These are phyloP conservation scores for Metschnikowia reukaufii DNA, from an alignment of 805 yeast species.

Conservation along the genomic window DNA sequence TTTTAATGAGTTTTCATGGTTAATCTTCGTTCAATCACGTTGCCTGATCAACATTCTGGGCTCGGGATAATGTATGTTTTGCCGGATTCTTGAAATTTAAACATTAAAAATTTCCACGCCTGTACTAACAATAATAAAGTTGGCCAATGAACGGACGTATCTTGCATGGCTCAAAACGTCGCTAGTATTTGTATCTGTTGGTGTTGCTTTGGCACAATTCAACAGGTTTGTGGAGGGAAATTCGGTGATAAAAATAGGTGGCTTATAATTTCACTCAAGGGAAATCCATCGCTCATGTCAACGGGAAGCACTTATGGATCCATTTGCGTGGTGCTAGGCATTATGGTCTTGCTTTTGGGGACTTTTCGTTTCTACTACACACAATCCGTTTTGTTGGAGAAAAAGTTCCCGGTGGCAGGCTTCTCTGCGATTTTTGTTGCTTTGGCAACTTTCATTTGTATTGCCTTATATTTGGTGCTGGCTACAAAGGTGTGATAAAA, in stretches of 20 bases:
- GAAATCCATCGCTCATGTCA: not conserved
- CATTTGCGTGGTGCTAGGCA: constrained; percentile 13
- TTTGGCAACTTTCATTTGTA: constrained; percentile 1
- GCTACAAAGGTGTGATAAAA: constrained; percentile 7
- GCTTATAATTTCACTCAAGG: constrained; percentile 2
- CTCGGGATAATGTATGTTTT: constrained; percentile 18
- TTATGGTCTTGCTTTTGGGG: constrained; percentile 12
- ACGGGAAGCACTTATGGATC: constrained; percentile 13
- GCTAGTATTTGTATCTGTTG: constrained; percentile 18
- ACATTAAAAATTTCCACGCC: not conserved
- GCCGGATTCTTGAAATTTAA: not conserved
- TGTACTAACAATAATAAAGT: constrained; percentile 11
- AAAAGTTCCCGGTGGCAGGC: constrained; percentile 14
- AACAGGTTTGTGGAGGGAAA: constrained; percentile 10
- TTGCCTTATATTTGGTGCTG: constrained; percentile 8
- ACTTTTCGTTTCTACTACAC: constrained; percentile 13
- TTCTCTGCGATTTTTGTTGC: constrained; percentile 4
- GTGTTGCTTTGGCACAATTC: constrained; percentile 17
- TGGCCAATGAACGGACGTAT: constrained; percentile 22
- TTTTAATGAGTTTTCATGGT: constrained; percentile 2
- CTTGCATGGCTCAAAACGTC: constrained; percentile 22
- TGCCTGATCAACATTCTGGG: constrained; percentile 11
- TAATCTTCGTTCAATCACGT: constrained; percentile 10
- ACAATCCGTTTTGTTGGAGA: constrained; percentile 9
- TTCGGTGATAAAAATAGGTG: constrained; percentile 4